Percentiles rank a stretch among this genome's conserved stretches.
Evolutionary conservation across 495 filamentous ascomycete genomes (phyloP).

Genomic region (Acidomyces sp.): DNA sequence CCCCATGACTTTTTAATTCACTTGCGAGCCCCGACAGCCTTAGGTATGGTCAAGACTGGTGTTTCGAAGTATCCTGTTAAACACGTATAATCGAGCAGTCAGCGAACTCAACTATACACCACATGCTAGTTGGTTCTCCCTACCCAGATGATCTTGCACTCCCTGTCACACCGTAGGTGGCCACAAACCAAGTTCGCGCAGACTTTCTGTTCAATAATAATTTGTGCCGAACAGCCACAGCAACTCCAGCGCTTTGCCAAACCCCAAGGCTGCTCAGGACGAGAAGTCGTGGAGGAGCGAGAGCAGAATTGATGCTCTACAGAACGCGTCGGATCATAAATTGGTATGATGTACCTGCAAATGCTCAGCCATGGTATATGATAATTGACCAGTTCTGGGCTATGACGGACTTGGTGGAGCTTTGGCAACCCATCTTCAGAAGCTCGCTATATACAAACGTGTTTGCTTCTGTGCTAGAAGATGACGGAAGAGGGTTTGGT

Average conservation of each 20-base stretch:
- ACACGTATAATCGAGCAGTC: too few species aligned
- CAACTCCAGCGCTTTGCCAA: background rate
- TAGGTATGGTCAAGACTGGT: too few species aligned
- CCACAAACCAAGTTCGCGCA: background rate
- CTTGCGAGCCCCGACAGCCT: too few species aligned
- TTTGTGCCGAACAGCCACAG: background rate
- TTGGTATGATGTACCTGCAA: background rate
- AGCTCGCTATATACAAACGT: background rate
- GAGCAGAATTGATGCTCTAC: background rate
- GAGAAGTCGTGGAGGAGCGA: background rate
- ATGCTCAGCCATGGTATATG: background rate
- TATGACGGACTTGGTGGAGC: background rate
- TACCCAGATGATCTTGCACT: background rate
- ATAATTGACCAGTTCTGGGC: too few species aligned
- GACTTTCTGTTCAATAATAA: background rate
- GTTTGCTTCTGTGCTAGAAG: background rate
- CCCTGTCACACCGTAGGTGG: background rate
- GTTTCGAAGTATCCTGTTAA: too few species aligned
- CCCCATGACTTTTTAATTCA: too few species aligned
- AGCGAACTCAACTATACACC: background rate
- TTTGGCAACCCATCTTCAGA: background rate
- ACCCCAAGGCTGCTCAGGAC: slow-evolving; percentile 1
- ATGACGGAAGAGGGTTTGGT: too few species aligned
- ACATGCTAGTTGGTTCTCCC: too few species aligned
- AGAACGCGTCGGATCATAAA: background rate